phyloP scores from a whole-genome alignment of 352 stramenopile species.

The Globisporangium abappressorium region DNA sequence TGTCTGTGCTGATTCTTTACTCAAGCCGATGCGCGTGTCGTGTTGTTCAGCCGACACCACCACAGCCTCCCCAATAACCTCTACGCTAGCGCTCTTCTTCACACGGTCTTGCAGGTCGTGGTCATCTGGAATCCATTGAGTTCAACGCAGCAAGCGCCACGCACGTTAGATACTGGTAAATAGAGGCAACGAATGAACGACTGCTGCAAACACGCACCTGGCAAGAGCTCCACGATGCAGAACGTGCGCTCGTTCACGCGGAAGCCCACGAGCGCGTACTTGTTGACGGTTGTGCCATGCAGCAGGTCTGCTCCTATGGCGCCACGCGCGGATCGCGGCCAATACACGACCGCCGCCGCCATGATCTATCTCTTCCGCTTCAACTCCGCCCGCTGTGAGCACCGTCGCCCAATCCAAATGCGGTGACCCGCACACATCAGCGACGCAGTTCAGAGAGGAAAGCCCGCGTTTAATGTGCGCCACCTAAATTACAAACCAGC shows the following conservation, averaged over 20 bases:
- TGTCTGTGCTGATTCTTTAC: neutral
- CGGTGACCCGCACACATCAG: slow-evolving; percentile 16
- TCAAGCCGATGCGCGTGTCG: neutral
- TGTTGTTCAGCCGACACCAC: slow-evolving; percentile 1
- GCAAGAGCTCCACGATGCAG: slow-evolving; percentile 31
- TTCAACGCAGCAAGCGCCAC: neutral
- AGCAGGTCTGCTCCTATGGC: neutral
- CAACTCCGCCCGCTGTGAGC: neutral
- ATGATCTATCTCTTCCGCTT: neutral
- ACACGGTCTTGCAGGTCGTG: neutral
- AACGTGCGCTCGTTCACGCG: slow-evolving; percentile 17
- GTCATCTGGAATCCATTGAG: neutral
- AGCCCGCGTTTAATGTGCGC: neutral
- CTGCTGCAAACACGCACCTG: slow-evolving; percentile 6
- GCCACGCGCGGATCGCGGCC: slow-evolving; percentile 26
- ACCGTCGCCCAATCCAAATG: neutral
- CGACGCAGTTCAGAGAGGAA: neutral
- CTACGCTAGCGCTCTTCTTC: neutral
- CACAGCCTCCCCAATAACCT: slow-evolving; percentile 3
- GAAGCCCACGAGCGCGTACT: slow-evolving; percentile 18
- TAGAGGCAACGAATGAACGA: neutral
- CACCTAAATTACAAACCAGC: neutral
- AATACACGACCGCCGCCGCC: slow-evolving; percentile 37
- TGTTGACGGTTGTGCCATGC: neutral
- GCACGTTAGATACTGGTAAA: neutral